A percentile compares a stretch with the other conserved stretches of the same genome.
Conservation (phyloP, 2,329 filamentous ascomycete genomes). For the Pyrenochaeta sp. region DNA sequence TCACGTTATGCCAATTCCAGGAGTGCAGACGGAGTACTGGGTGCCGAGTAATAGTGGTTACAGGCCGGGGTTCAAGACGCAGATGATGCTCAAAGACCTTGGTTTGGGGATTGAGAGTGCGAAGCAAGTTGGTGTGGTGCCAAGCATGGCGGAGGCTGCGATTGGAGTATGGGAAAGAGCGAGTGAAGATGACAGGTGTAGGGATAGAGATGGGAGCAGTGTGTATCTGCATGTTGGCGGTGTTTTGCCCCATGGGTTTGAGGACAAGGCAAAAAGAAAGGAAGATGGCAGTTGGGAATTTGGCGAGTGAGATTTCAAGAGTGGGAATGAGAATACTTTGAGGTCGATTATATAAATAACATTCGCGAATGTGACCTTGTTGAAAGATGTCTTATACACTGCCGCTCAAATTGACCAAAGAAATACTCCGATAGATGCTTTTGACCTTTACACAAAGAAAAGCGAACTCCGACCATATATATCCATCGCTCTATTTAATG, state of each 20-base stretch:
- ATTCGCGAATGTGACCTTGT: no score
- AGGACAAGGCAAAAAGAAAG: conserved; percentile 32
- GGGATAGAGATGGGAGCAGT: conserved; percentile 41
- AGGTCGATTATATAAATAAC: no score
- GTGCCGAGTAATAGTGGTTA: conserved; percentile 46
- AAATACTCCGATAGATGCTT: not conserved
- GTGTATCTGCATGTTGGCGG: conserved; percentile 44
- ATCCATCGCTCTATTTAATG: no score
- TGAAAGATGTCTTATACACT: no score
- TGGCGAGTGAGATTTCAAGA: conserved; percentile 2
- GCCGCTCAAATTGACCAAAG: no score
- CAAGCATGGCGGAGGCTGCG: conserved; percentile 40
- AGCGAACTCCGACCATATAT: no score
- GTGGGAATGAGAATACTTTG: not conserved
- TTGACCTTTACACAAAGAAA: no score
- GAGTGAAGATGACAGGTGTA: conserved; percentile 31
- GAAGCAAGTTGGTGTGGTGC: conserved; percentile 34
- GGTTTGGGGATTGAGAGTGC: conserved; percentile 39
- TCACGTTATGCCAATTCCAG: conserved; percentile 44
- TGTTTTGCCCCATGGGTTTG: conserved; percentile 32
- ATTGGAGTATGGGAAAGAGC: conserved; percentile 37
- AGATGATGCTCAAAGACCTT: conserved; percentile 48
- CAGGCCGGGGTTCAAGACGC: conserved; percentile 43
- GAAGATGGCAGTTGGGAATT: conserved; percentile 38
- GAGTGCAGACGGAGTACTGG: conserved; percentile 37